These are phyloP conservation scores for Liquidambar formosana DNA, from an alignment of 164 flowering plant genomes.

Conservation along the genomic window DNA sequence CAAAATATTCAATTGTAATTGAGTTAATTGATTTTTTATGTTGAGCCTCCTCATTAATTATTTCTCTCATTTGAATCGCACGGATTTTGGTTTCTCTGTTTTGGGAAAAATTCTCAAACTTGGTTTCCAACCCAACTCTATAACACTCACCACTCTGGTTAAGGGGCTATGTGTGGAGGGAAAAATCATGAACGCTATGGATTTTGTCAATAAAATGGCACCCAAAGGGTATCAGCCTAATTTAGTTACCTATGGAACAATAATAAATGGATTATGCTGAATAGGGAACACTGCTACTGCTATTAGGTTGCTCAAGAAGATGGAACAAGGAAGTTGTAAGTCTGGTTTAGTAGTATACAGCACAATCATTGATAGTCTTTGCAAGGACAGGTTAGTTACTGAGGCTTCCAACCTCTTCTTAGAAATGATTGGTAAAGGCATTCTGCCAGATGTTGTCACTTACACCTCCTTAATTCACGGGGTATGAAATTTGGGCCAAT, in stretches of 20 bases:
- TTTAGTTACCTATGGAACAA: conserved; percentile 7
- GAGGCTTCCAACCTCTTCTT: too few species aligned
- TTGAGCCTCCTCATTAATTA: conserved; percentile 18
- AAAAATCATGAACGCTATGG: not conserved
- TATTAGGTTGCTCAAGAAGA: conserved; percentile 6
- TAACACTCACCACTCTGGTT: conserved; percentile 15
- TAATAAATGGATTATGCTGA: conserved; percentile 19
- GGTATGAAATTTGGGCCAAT: not conserved
- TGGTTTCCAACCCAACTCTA: conserved; percentile 9
- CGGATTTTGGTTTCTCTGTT: conserved; percentile 14
- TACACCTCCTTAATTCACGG: not conserved
- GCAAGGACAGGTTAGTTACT: too few species aligned
- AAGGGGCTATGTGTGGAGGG: conserved; percentile 16
- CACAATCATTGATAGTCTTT: not conserved
- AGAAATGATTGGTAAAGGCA: too few species aligned
- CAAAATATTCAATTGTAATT: too few species aligned
- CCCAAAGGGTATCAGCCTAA: conserved; percentile 1
- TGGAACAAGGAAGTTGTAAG: conserved; percentile 1
- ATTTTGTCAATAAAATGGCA: conserved; percentile 14
- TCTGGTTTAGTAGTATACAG: conserved; percentile 8
- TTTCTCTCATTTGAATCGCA: conserved; percentile 7
- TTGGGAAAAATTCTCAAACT: conserved; percentile 17
- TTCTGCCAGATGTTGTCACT: not conserved
- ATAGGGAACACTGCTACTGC: conserved; percentile 9
- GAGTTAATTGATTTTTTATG: too few species aligned